These are phyloP conservation scores for Domatiomyces catenatus DNA, from an alignment of 2,329 filamentous ascomycete genomes.

Conservation along the genomic window DNA sequence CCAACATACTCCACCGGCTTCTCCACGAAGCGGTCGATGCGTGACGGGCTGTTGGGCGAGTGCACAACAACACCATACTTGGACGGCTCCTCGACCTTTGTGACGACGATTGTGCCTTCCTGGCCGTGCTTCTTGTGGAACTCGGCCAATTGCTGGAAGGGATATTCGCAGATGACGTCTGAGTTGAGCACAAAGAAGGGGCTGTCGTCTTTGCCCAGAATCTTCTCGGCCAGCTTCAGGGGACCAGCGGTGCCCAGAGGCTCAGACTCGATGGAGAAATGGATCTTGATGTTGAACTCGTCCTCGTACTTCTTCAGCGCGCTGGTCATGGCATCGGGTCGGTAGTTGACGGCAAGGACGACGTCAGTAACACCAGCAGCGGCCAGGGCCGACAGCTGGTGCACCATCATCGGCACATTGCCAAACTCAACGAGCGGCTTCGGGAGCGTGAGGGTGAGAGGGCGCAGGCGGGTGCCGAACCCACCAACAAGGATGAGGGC, in stretches of 20 bases:
- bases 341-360: conserved; percentile 96
- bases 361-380: conserved; percentile 92
- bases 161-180: conserved; percentile 95
- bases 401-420: conserved; percentile 98
- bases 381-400: conserved; percentile 91
- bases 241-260: conserved; percentile 89
- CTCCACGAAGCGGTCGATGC: conserved; percentile 98
- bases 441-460: conserved; percentile 88
- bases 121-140: conserved; percentile 91
- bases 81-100: conserved; percentile 96
- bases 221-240: conserved; percentile 84
- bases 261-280: conserved; percentile 92
- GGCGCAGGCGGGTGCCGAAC: conserved; percentile 93
- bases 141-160: conserved; percentile 72
- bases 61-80: conserved; percentile 98
- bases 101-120: conserved; percentile 95
- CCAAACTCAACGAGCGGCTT: conserved; percentile 97
- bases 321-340: conserved; percentile 93
- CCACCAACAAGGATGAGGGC: conserved; percentile 53
- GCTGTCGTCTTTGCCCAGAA: conserved; percentile 78
- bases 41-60: conserved; percentile 76
- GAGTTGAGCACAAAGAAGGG: conserved; percentile 99
- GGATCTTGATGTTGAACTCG: conserved; percentile 85
- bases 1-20: conserved; percentile 98
- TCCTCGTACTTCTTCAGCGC: conserved; percentile 89